phyloP scores from a whole-genome alignment of 768 basidiomycete species.

The Tulasnella sp. region DNA sequence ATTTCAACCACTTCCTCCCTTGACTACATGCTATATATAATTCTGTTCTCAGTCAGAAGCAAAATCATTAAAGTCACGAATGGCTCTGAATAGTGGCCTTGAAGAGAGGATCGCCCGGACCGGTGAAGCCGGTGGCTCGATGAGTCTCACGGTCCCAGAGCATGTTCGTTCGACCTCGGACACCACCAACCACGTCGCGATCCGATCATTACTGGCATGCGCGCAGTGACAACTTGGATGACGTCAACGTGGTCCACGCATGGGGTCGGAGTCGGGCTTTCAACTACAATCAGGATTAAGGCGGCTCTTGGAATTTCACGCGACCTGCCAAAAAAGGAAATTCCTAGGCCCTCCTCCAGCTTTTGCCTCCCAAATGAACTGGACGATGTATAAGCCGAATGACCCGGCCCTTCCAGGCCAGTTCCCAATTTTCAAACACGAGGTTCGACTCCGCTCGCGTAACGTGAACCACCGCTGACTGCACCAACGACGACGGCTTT shows the following conservation, averaged over 20 bases:
- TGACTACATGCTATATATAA: too few species aligned
- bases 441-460: not conserved
- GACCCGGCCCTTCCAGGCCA: not conserved
- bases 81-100: too few species aligned
- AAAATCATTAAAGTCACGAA: too few species aligned
- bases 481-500: not conserved
- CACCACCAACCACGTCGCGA: not conserved
- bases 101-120: too few species aligned
- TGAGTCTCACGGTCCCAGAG: not conserved
- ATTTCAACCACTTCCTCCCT: too few species aligned
- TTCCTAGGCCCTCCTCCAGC: not conserved
- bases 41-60: too few species aligned
- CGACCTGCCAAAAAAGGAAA: not conserved
- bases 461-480: not conserved
- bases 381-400: not conserved
- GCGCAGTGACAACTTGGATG: not conserved
- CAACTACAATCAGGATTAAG: not conserved
- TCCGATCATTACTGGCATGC: not conserved
- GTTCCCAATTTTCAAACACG: not conserved
- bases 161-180: not conserved
- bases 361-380: not conserved
- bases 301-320: not conserved
- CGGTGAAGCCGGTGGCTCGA: too few species aligned
- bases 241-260: not conserved
- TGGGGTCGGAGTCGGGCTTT: not conserved